Evolutionary conservation across 2,329 filamentous ascomycete genomes (phyloP).

Genomic region (Lasiodiplodia gonubiensis): DNA sequence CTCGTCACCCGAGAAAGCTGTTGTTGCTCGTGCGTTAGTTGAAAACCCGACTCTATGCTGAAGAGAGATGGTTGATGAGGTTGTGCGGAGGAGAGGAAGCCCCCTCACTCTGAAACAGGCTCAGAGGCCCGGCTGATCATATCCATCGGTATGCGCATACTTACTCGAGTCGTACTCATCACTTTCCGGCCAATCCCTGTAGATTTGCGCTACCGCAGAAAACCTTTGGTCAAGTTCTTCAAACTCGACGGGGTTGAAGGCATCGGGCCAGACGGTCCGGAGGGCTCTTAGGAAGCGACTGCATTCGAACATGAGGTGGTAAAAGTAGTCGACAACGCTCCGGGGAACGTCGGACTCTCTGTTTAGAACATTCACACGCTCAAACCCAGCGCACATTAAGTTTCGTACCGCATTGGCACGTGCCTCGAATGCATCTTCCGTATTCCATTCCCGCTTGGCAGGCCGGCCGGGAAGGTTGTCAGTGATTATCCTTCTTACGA

Average conservation of each 20-base stretch:
- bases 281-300: slow-evolving; percentile 7
- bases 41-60: not conserved
- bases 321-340: slow-evolving; percentile 10
- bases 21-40: slow-evolving; percentile 13
- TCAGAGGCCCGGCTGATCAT: not conserved
- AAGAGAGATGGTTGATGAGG: not conserved
- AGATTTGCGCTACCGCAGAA: not conserved
- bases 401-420: slow-evolving; percentile 3
- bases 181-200: slow-evolving; percentile 20
- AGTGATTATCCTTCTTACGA: slow-evolving; percentile 38
- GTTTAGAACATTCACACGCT: not conserved
- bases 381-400: not conserved
- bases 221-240: slow-evolving; percentile 9
- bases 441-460: not conserved
- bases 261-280: not conserved
- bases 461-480: slow-evolving; percentile 1
- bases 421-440: not conserved
- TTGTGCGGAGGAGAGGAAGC: not conserved
- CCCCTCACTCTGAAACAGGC: not conserved
- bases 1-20: slow-evolving; percentile 27
- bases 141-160: slow-evolving; percentile 1
- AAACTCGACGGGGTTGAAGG: not conserved
- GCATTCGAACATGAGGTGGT: slow-evolving; percentile 9
- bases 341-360: slow-evolving; percentile 10
- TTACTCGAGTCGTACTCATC: slow-evolving; percentile 29